These are phyloP conservation scores for Boletus barrowsii DNA, from an alignment of 768 basidiomycete species.

Conservation along the genomic window DNA sequence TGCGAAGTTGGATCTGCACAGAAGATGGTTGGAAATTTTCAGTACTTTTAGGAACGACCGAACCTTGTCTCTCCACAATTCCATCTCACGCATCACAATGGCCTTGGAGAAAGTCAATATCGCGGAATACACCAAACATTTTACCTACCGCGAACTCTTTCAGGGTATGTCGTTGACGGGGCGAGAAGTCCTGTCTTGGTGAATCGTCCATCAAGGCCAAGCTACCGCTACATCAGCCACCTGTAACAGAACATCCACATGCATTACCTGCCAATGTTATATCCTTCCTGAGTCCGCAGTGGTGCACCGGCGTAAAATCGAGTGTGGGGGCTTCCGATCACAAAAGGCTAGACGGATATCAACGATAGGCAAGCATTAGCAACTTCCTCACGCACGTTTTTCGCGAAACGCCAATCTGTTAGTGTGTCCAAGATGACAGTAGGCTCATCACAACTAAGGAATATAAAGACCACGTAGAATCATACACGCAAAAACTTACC, in stretches of 20 bases:
- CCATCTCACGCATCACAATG: conserved; percentile 92
- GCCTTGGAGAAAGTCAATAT: conserved; percentile 39
- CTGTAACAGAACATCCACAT: background rate
- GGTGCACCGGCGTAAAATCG: conserved; percentile 94
- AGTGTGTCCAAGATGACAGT: conserved; percentile 78
- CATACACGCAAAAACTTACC: conserved; percentile 37
- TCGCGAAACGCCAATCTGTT: conserved; percentile 84
- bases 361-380: background rate
- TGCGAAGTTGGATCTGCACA: conserved; percentile 76
- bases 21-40: background rate
- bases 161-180: conserved; percentile 84
- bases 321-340: conserved; percentile 60
- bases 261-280: conserved; percentile 79
- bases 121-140: background rate
- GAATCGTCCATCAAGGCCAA: conserved; percentile 82
- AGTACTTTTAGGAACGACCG: background rate
- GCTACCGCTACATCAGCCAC: conserved; percentile 34
- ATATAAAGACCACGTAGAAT: conserved; percentile 2
- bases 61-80: conserved; percentile 92
- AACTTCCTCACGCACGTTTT: conserved; percentile 55
- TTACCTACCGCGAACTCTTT: conserved; percentile 80
- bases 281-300: conserved; percentile 83
- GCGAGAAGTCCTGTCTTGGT: conserved; percentile 81
- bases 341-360: conserved; percentile 54
- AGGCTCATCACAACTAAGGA: conserved; percentile 74